A percentile compares a stretch with the other conserved stretches of the same genome.
These are phyloP conservation scores for Pythium rishiriense DNA, from an alignment of 352 stramenopile genomes.

Conservation along the genomic window DNA sequence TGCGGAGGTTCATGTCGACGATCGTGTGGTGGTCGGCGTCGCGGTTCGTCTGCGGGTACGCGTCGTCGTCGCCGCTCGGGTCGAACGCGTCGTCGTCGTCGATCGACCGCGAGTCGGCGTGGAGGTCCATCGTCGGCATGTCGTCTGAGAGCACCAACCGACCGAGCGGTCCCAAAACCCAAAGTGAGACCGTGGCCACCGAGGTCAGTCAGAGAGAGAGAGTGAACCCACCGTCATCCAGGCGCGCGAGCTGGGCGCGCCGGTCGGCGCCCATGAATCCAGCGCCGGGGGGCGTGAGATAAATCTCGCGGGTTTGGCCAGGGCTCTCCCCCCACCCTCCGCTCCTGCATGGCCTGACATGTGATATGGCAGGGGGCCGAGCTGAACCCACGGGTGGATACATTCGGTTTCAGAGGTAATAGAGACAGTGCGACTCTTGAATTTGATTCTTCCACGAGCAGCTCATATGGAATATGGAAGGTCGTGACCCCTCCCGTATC, in stretches of 20 bases:
- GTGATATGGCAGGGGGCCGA: background rate
- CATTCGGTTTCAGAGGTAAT: background rate
- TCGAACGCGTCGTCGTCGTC: slow-evolving; percentile 10
- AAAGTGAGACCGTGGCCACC: background rate
- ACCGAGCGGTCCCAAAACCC: too few relatives aligned
- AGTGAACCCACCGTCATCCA: slow-evolving; percentile 16
- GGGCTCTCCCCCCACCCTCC: background rate
- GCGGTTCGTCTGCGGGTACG: slow-evolving; percentile 33
- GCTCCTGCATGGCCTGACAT: background rate
- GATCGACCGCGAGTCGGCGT: slow-evolving; percentile 1
- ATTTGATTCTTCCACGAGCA: background rate
- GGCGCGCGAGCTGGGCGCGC: slow-evolving; percentile 11
- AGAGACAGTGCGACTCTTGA: background rate
- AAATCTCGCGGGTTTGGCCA: background rate
- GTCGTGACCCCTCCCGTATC: background rate
- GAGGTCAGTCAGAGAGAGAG: background rate
- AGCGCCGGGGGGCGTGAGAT: too few relatives aligned
- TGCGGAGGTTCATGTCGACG: slow-evolving; percentile 55
- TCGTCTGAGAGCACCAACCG: slow-evolving; percentile 8
- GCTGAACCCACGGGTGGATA: background rate
- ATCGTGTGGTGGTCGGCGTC: slow-evolving; percentile 61
- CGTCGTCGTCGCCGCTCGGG: background rate
- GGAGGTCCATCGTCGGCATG: slow-evolving; percentile 15
- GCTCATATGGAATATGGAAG: slow-evolving; percentile 5
- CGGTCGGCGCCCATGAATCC: slow-evolving; percentile 12